phyloP scores from a whole-genome alignment of 768 basidiomycete genomes.

The Suillus ampliporus region DNA sequence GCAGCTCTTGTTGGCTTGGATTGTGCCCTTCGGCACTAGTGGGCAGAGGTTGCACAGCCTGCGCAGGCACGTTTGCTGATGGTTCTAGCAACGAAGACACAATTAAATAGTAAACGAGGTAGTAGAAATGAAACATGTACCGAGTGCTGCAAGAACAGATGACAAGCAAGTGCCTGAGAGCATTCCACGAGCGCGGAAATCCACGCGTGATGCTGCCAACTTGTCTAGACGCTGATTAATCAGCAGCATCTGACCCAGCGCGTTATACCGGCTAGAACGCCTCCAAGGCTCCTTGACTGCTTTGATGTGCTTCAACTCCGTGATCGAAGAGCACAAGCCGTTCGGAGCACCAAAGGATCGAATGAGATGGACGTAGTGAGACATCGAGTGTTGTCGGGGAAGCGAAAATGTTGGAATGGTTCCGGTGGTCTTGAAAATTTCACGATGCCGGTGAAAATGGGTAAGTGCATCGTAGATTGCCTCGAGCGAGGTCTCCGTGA shows the following conservation, averaged over 20 bases:
- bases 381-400: slow-evolving; percentile 38
- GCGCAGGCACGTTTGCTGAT: no score
- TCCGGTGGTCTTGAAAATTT: slow-evolving; percentile 20
- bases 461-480: slow-evolving; percentile 24
- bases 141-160: background rate
- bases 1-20: no score
- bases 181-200: slow-evolving; percentile 29
- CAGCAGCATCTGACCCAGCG: slow-evolving; percentile 37
- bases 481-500: slow-evolving; percentile 25
- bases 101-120: no score
- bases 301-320: slow-evolving; percentile 41
- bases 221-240: slow-evolving; percentile 34
- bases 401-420: slow-evolving; percentile 28
- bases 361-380: slow-evolving; percentile 32
- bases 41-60: no score
- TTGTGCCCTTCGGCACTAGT: no score
- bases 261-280: slow-evolving; percentile 30
- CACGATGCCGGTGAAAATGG: slow-evolving; percentile 26
- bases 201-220: slow-evolving; percentile 21
- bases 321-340: slow-evolving; percentile 43
- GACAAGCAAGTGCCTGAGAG: slow-evolving; percentile 15
- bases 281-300: slow-evolving; percentile 42
- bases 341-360: slow-evolving; percentile 37
- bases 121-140: background rate
- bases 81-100: no score